Evolutionary conservation across 1,284 basidiomycete species (phyloP), one percentile per base, ranked within the genome.

Genomic region (Sporisorium iseilematis-ciliati): DNA sequence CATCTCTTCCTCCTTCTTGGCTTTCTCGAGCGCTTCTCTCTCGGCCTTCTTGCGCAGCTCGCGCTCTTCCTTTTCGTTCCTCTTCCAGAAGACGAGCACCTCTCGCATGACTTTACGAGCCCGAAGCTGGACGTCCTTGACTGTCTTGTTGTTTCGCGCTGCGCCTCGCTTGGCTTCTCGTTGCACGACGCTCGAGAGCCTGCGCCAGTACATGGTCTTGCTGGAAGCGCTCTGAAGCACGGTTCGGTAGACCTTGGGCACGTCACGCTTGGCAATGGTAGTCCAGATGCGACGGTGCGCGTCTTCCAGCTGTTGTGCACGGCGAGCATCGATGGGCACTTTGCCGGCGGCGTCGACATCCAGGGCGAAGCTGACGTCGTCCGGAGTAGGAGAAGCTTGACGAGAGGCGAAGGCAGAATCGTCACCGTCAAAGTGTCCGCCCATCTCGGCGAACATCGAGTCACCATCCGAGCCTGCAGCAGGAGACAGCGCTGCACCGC

Each of bases 21-120:
- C 78, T 53, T 80, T 81, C 20, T 84, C 83, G 20, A 83, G 49
- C 2, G 82, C 83, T 52, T 84, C 83, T 84, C 95, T 95, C 85
- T 97, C 95, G 75, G 97, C 95, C 65, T 93, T 92, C 85, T 93
- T 94, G 71, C 95, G 91, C 31, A 94, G 90, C 70, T 98, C 94
- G 59, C 95, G 89, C 73, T 86, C 85, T 87, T 98, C 95, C 84
- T 95, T 95, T 86, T 99, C 96, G 82, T 98, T 98, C 87, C 95
- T 95, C 87, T 93, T 94, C 94, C 95, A 98, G 87, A 95, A 97
- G 31, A 95, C 91, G 77, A 97, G 91, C 91, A 98, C 95, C 78
- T 87, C 87, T 52, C 87, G 79, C 92, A 95, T 94, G 45, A 95
- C 88, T 41, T 92, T 90, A 83, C 93, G 94, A 12, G 91, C 91